Evolutionary conservation across 306 rosid genomes (phyloP).

Genomic region (Luffa aegyptiaca): DNA sequence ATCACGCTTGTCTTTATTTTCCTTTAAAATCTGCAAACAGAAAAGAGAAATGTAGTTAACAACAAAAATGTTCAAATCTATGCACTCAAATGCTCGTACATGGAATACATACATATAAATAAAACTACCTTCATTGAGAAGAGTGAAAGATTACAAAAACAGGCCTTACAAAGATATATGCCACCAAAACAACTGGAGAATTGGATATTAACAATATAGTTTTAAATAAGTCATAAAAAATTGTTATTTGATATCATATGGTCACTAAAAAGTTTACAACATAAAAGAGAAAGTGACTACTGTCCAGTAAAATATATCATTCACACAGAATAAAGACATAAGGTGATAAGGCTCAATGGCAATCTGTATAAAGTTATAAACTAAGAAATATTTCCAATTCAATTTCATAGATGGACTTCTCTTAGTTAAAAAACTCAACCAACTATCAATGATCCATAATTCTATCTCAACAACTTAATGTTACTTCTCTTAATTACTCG

Average conservation of each 20-base stretch:
- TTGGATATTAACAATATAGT: neutral
- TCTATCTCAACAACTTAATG: neutral
- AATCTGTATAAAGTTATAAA: neutral
- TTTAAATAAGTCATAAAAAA: neutral
- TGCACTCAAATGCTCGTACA: neutral
- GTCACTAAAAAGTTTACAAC: neutral
- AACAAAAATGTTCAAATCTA: neutral
- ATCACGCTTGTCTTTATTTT: slow-evolving; percentile 81
- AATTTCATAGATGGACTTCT: neutral
- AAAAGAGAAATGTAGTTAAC: neutral
- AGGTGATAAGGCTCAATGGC: neutral
- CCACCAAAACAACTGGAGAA: neutral
- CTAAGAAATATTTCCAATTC: neutral
- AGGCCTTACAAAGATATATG: neutral
- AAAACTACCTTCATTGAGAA: neutral
- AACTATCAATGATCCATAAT: neutral
- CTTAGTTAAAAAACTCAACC: neutral
- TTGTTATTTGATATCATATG: neutral
- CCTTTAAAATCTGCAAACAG: slow-evolving; percentile 59
- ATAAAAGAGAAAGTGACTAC: neutral
- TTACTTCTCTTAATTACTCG: neutral
- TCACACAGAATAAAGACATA: neutral
- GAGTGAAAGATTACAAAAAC: neutral
- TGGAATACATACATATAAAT: neutral
- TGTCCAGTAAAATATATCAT: neutral